phyloP scores from a whole-genome alignment of 441 rosid genomes.

The Francoa sonchifolia region DNA sequence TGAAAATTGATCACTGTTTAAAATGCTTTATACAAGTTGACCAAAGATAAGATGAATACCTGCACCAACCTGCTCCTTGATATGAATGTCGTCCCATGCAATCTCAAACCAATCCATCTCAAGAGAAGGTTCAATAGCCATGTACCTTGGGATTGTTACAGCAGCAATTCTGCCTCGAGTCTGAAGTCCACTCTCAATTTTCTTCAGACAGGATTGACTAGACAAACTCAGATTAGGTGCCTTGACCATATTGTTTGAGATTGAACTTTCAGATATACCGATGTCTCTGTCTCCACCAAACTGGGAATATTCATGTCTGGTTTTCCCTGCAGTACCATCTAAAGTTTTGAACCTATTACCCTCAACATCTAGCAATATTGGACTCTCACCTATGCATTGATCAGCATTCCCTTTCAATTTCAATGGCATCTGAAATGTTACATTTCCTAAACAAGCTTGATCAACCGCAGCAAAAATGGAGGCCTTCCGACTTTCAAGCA shows the following conservation, averaged over 20 bases:
- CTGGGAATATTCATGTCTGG: constrained; percentile 18
- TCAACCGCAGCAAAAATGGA: constrained; percentile 18
- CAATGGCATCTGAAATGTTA: constrained; percentile 21
- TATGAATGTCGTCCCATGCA: constrained; percentile 26
- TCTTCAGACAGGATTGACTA: constrained; percentile 23
- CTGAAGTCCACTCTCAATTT: constrained; percentile 26
- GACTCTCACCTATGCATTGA: neutral
- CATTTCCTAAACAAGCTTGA: constrained; percentile 19
- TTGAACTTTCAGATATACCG: constrained; percentile 17
- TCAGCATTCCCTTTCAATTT: constrained; percentile 14
- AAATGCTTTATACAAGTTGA: no score
- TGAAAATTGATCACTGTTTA: no score
- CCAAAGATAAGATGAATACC: constrained; percentile 14
- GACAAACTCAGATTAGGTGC: constrained; percentile 23
- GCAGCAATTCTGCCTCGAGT: constrained; percentile 25
- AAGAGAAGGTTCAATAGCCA: constrained; percentile 9
- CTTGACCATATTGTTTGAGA: constrained; percentile 18
- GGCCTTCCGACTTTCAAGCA: constrained; percentile 15
- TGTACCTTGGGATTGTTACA: constrained; percentile 25
- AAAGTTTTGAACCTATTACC: constrained; percentile 8
- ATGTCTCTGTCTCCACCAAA: constrained; percentile 18
- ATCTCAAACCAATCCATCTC: constrained; percentile 18
- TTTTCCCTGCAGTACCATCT: constrained; percentile 16
- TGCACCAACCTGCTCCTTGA: constrained; percentile 30
- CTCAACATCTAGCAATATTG: no score